Conservation (phyloP, 2,329 filamentous ascomycete genomes). For the Aspergillus pseudoterreus region DNA sequence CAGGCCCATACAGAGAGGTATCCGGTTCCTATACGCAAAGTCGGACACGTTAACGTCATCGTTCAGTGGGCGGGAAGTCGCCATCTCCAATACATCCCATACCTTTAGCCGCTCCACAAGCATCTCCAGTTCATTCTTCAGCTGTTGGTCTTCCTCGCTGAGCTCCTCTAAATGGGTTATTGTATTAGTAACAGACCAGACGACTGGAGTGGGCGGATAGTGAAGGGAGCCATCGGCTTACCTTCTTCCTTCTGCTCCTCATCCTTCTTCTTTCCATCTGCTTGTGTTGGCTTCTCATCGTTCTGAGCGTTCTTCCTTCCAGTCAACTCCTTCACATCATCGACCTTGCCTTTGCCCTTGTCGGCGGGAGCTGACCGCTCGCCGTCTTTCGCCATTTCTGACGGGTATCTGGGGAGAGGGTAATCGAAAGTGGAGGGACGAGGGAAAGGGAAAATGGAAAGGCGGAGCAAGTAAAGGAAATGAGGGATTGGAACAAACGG, state of each 20-base stretch:
- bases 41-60: conserved; percentile 25
- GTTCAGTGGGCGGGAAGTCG: conserved; percentile 5
- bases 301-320: conserved; percentile 54
- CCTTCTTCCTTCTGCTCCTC: conserved; percentile 60
- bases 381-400: conserved; percentile 85
- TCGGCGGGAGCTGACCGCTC: conserved; percentile 79
- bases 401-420: conserved; percentile 30
- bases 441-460: conserved; percentile 4
- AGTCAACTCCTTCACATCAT: conserved; percentile 60
- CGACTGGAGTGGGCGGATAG: conserved; percentile 32
- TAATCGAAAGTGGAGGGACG: conserved; percentile 8
- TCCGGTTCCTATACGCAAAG: conserved; percentile 67
- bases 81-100: conserved; percentile 24
- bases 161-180: conserved; percentile 70
- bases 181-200: conserved; percentile 20
- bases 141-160: conserved; percentile 95
- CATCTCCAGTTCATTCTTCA: conserved; percentile 98
- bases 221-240: conserved; percentile 31
- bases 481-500: conserved; percentile 11
- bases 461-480: conserved; percentile 7
- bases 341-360: conserved; percentile 95
- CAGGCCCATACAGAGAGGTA: conserved; percentile 80
- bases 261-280: conserved; percentile 71
- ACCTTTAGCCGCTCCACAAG: conserved; percentile 92
- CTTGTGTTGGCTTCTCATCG: conserved; percentile 62